These are phyloP conservation scores for Ceratobasidium sp. DNA, from an alignment of 1,284 basidiomycete species.

Conservation along the genomic window DNA sequence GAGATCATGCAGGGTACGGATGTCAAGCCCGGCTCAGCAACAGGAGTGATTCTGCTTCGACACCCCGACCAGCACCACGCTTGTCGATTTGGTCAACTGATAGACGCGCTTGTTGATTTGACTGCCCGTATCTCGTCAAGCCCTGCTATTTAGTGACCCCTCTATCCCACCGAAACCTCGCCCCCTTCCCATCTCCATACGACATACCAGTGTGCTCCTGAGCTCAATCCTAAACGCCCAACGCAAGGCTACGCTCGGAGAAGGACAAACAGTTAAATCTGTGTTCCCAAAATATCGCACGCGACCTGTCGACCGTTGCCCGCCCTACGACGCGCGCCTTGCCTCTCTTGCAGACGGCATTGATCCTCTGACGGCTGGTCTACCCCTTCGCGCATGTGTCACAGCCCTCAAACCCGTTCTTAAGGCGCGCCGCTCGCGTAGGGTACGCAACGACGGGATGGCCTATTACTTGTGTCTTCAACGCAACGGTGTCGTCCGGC, in stretches of 20 bases:
- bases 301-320: slow-evolving; percentile 5
- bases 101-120: slow-evolving; percentile 37
- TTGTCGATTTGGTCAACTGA: slow-evolving; percentile 17
- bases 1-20: slow-evolving; percentile 26
- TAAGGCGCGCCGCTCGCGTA: slow-evolving; percentile 19
- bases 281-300: slow-evolving; percentile 31
- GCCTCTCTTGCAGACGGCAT: background rate
- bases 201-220: slow-evolving; percentile 31
- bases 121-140: slow-evolving; percentile 11
- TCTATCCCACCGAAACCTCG: slow-evolving; percentile 14
- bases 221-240: slow-evolving; percentile 25
- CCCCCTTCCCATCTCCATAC: slow-evolving; percentile 25
- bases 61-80: slow-evolving; percentile 30
- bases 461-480: slow-evolving; percentile 24
- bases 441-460: slow-evolving; percentile 35
- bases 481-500: slow-evolving; percentile 28
- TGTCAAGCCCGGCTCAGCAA: slow-evolving; percentile 10
- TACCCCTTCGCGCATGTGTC: background rate
- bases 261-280: slow-evolving; percentile 23
- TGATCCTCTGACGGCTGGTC: slow-evolving; percentile 26
- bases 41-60: slow-evolving; percentile 16
- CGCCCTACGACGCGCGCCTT: slow-evolving; percentile 7
- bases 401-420: background rate
- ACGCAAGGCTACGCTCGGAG: slow-evolving; percentile 7
- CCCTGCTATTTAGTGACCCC: background rate